Evolutionary conservation across 75 land plant genomes (phyloP).

Genomic region (Larix kaempferi): DNA sequence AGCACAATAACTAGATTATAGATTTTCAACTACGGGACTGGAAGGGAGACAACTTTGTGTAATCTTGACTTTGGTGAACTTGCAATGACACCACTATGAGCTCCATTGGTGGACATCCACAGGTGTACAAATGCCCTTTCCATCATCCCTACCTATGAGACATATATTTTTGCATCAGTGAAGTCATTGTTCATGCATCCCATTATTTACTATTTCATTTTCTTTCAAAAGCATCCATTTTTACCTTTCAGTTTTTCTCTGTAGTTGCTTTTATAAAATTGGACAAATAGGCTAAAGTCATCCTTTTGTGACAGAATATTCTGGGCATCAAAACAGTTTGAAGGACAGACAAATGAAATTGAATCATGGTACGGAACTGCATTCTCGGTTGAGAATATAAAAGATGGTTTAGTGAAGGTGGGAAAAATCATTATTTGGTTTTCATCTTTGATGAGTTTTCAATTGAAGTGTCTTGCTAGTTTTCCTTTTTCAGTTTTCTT

Average conservation of each 20-base stretch:
- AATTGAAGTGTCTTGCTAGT: background rate
- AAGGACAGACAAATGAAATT: constrained; percentile 49
- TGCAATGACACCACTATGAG: no score
- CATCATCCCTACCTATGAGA: background rate
- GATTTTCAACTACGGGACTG: no score
- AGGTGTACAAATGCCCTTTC: background rate
- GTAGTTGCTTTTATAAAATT: background rate
- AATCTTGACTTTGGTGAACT: no score
- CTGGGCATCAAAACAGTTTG: constrained; percentile 90
- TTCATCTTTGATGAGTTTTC: background rate
- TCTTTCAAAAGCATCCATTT: background rate
- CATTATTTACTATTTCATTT: background rate
- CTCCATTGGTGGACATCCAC: no score
- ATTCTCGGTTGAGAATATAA: constrained; percentile 61
- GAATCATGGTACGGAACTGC: constrained; percentile 98
- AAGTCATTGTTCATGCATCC: background rate
- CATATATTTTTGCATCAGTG: background rate
- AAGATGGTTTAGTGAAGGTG: constrained; percentile 60
- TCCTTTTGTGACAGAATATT: constrained; percentile 54
- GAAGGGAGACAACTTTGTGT: no score
- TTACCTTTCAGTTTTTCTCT: constrained; percentile 8
- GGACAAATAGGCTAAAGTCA: background rate
- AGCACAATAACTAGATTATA: no score
- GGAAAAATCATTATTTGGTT: background rate
- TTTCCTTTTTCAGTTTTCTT: background rate